Evolutionary conservation across 2,329 filamentous ascomycete genomes (phyloP).

Genomic region (Pseudomassariella vexata): DNA sequence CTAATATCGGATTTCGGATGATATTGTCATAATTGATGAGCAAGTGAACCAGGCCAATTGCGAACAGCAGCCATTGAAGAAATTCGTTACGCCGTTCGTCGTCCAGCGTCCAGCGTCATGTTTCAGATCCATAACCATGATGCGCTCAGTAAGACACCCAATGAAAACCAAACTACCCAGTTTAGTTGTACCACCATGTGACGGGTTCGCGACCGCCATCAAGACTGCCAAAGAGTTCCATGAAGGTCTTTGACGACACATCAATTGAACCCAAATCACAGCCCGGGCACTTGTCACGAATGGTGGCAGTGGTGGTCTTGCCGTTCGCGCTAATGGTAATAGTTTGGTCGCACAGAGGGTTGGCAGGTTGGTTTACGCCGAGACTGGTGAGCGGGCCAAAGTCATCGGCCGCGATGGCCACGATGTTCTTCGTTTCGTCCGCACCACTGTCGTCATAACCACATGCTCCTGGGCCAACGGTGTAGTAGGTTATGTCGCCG

Average conservation of each 20-base stretch:
- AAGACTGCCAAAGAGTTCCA: slow-evolving; percentile 42
- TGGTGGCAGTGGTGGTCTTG: slow-evolving; percentile 48
- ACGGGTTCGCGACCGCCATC: slow-evolving; percentile 26
- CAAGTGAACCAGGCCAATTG: too few relatives aligned
- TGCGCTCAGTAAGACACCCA: too few relatives aligned
- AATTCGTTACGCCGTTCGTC: too few relatives aligned
- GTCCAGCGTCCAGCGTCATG: too few relatives aligned
- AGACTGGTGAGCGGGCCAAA: slow-evolving; percentile 52
- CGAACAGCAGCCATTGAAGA: too few relatives aligned
- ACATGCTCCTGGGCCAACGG: slow-evolving; percentile 63
- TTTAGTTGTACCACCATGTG: slow-evolving; percentile 26
- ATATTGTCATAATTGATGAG: too few relatives aligned
- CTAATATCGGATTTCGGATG: too few relatives aligned
- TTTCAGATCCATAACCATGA: too few relatives aligned
- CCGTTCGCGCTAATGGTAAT: slow-evolving; percentile 57
- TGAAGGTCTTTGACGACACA: slow-evolving; percentile 51
- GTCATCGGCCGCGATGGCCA: slow-evolving; percentile 60
- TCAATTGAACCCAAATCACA: slow-evolving; percentile 55
- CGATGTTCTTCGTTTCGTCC: slow-evolving; percentile 51
- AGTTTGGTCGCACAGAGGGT: slow-evolving; percentile 64
- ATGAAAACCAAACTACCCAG: too few relatives aligned
- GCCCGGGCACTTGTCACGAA: slow-evolving; percentile 73
- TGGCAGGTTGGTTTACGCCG: slow-evolving; percentile 29
- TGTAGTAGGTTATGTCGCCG: slow-evolving; percentile 73
- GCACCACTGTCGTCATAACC: slow-evolving; percentile 54